phyloP scores from a whole-genome alignment of 2,329 filamentous ascomycete genomes.

The Helotiales sp. region DNA sequence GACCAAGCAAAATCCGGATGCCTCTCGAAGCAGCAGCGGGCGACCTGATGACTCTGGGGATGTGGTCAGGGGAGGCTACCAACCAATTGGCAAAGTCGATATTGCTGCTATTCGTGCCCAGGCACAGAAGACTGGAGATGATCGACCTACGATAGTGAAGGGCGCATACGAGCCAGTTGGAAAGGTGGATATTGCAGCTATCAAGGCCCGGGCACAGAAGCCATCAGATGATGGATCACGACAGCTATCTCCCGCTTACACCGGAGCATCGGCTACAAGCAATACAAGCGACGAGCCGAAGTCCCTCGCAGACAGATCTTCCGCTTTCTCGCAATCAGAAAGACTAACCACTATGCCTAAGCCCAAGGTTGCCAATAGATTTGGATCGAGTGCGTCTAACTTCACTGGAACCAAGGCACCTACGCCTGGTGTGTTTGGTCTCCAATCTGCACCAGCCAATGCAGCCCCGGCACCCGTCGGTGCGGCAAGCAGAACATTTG shows the following conservation, averaged over 20 bases:
- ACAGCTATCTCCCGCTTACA: constrained; percentile 50
- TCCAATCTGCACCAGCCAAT: constrained; percentile 64
- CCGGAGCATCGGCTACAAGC: constrained; percentile 45
- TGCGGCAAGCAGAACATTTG: constrained; percentile 88
- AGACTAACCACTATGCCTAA: constrained; percentile 88
- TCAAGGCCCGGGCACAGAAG: constrained; percentile 81
- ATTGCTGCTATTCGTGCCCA: constrained; percentile 86
- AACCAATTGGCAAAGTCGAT: constrained; percentile 96
- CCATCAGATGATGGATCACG: constrained; percentile 48
- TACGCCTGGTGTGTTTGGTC: constrained; percentile 70
- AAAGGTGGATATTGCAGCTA: constrained; percentile 96
- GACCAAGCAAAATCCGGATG: constrained; percentile 70
- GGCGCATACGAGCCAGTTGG: constrained; percentile 93
- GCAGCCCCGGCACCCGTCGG: constrained; percentile 67
- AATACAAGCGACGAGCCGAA: constrained; percentile 56
- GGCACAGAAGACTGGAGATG: constrained; percentile 72
- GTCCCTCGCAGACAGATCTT: constrained; percentile 75
- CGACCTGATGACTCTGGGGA: constrained; percentile 57
- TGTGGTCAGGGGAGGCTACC: constrained; percentile 84
- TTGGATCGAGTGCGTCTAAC: constrained; percentile 67
- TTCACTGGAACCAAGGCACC: constrained; percentile 92
- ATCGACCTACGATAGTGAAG: constrained; percentile 84
- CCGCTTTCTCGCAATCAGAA: constrained; percentile 76
- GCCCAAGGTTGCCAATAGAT: constrained; percentile 92
- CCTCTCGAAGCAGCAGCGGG: constrained; percentile 62